A percentile compares a stretch with the other conserved stretches of the same genome.
Conservation (phyloP, 768 basidiomycete genomes). For the Podaxis rugospora region DNA sequence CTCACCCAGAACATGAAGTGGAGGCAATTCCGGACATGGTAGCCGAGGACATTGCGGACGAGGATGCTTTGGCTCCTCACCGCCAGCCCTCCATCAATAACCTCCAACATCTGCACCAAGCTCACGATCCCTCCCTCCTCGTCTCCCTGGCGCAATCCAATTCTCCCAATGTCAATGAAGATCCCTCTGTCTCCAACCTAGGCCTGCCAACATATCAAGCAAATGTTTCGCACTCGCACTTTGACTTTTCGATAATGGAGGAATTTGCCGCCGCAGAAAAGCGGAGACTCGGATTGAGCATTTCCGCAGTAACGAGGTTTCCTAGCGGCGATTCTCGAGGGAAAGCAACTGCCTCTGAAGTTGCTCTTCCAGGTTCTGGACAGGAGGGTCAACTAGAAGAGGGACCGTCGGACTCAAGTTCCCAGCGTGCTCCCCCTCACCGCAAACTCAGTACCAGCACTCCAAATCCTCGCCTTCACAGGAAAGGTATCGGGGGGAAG, state of each 20-base stretch:
- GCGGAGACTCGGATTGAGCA: constrained; percentile 51
- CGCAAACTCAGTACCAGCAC: constrained; percentile 87
- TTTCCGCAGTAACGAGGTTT: constrained; percentile 38
- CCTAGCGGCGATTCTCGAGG: constrained; percentile 21
- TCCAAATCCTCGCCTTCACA: constrained; percentile 54
- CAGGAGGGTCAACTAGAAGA: constrained; percentile 12
- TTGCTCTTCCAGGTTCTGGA: not conserved
- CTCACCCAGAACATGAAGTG: constrained; percentile 45
- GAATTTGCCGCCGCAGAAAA: constrained; percentile 72
- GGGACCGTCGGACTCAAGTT: constrained; percentile 18
- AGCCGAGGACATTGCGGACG: constrained; percentile 19
- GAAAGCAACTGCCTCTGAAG: constrained; percentile 12
- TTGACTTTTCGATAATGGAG: constrained; percentile 77
- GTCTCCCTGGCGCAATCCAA: constrained; percentile 19
- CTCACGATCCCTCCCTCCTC: constrained; percentile 48
- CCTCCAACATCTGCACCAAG: constrained; percentile 33
- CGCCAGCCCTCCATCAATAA: constrained; percentile 25
- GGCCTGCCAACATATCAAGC: constrained; percentile 70
- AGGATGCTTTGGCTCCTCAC: constrained; percentile 17
- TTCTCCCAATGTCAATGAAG: constrained; percentile 19
- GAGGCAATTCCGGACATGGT: constrained; percentile 21
- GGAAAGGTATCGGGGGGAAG: constrained; percentile 69
- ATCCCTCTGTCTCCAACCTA: constrained; percentile 30
- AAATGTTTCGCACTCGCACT: constrained; percentile 49
- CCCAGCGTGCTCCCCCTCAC: constrained; percentile 48